A percentile compares a stretch with the other conserved stretches of the same genome.
phyloP scores from a whole-genome alignment of 2,329 filamentous ascomycete species.

The Fusarium camptoceras region DNA sequence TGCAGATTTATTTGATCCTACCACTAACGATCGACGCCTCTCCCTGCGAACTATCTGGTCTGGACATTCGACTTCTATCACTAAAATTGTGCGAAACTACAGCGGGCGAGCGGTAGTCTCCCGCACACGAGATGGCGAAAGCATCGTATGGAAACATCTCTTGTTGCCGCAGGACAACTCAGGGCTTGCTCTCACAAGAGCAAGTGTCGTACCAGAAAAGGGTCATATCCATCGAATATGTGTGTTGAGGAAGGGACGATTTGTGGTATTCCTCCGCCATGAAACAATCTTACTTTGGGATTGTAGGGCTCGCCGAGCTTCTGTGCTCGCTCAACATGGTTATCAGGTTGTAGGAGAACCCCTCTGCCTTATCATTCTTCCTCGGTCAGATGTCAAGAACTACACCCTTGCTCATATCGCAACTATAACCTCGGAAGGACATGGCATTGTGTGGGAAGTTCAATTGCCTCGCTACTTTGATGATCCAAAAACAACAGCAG shows the following conservation, averaged over 20 bases:
- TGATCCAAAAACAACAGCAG: constrained; percentile 39
- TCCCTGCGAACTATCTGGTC: constrained; percentile 78
- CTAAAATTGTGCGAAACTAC: constrained; percentile 88
- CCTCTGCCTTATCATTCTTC: constrained; percentile 82
- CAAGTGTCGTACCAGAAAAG: constrained; percentile 74
- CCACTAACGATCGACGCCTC: constrained; percentile 70
- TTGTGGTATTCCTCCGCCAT: constrained; percentile 83
- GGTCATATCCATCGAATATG: constrained; percentile 85
- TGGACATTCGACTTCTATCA: constrained; percentile 82
- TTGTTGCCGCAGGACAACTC: constrained; percentile 55
- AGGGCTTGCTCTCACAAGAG: constrained; percentile 65
- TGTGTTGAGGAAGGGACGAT: constrained; percentile 79
- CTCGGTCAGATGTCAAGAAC: constrained; percentile 67
- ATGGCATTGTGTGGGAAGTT: constrained; percentile 85
- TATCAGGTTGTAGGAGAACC: constrained; percentile 77
- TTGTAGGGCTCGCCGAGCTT: constrained; percentile 70
- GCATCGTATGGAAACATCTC: constrained; percentile 83
- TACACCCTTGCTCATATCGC: constrained; percentile 76
- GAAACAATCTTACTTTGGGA: constrained; percentile 83
- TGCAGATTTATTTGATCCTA: constrained; percentile 82
- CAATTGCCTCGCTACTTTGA: constrained; percentile 64
- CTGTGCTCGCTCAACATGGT: constrained; percentile 60
- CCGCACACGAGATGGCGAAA: constrained; percentile 80
- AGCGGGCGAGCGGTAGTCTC: constrained; percentile 85
- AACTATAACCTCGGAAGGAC: constrained; percentile 82